Conservation (phyloP, 148 eudicot genomes). For the Rhododendron ferrugineum region DNA sequence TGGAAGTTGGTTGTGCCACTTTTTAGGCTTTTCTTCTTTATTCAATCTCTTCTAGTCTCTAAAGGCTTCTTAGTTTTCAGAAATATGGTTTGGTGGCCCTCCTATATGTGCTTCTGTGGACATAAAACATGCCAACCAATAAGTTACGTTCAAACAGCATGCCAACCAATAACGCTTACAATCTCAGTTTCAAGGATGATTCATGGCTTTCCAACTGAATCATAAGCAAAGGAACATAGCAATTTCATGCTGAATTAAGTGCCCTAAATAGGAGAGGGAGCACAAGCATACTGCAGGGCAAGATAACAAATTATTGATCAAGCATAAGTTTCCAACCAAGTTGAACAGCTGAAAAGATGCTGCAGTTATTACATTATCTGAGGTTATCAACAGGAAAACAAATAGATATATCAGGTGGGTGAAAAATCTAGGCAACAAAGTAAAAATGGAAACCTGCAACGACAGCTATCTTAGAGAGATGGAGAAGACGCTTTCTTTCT, state of each 20-base stretch:
- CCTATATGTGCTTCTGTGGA: not conserved
- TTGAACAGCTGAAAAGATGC: not conserved
- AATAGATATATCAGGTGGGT: not conserved
- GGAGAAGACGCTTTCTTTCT: slow-evolving; percentile 67
- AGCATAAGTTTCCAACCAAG: not conserved
- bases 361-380: not conserved
- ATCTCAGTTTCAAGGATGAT: not conserved
- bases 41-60: not conserved
- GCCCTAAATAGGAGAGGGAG: not conserved
- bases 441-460: slow-evolving; percentile 59
- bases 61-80: not conserved
- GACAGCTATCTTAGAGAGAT: slow-evolving; percentile 89
- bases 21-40: not conserved
- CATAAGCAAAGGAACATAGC: not conserved
- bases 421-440: not conserved
- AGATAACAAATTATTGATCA: not conserved
- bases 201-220: not conserved
- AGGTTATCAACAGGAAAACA: not conserved
- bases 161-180: not conserved
- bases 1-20: not conserved
- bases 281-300: not conserved
- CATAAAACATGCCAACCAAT: not conserved
- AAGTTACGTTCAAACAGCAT: not conserved
- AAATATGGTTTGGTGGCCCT: not conserved
- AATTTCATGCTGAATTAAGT: slow-evolving; percentile 4